Evolutionary conservation across 2,329 filamentous ascomycete genomes (phyloP), one percentile per base, ranked within the genome.

Genomic region (Cercospora sp.): DNA sequence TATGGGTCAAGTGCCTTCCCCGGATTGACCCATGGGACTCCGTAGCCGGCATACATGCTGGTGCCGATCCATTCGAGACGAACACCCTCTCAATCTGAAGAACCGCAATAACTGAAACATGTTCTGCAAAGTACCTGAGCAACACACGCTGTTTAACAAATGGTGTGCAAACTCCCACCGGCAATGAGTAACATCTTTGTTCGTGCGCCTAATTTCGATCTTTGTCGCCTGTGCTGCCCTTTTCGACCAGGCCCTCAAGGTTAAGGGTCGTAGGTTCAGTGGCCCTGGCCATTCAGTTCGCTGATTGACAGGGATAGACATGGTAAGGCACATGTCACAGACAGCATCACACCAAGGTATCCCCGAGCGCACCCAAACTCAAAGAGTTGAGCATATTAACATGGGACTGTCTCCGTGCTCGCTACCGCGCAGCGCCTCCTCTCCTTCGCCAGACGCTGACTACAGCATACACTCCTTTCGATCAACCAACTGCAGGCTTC

Each of bases 401-500:
- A 53, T 28, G 23, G 48, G 48, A 53, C 20, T 13, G 48, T 6
- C 48, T 53, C 12, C 48, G 48, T 53, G 48, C 48, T 53, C 48
- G 13, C 12, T 28, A 23, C 33, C 51, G 31, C 23, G 48, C 26
- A 20, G 30, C 30, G 61, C 45, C n/a, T 48, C 59, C 23, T 36
- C 45, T 55, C 45, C 45, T 55, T 62, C 18, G n/a, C 61, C 45
- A 31, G 45, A 55, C n/a, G 13, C 28, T 33, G 20, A 55, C 45
- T 8, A 36, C 30, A 40, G 36, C 36, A 40, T 8, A 48, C 28
- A 53, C 51, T 26, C 23, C 23, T 36, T 40, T 55, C n/a, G 5
- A 40, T 45, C 30, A 16, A 58, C 53, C 30, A 16, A 58, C 53
- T 20, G 62, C 51, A 45, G 62, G 51, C 31, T 64, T 64, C 62